Evolutionary conservation across 225 moss, liverwort and hornwort genomes (phyloP).

Genomic region (Pseudoscleropodium purum): DNA sequence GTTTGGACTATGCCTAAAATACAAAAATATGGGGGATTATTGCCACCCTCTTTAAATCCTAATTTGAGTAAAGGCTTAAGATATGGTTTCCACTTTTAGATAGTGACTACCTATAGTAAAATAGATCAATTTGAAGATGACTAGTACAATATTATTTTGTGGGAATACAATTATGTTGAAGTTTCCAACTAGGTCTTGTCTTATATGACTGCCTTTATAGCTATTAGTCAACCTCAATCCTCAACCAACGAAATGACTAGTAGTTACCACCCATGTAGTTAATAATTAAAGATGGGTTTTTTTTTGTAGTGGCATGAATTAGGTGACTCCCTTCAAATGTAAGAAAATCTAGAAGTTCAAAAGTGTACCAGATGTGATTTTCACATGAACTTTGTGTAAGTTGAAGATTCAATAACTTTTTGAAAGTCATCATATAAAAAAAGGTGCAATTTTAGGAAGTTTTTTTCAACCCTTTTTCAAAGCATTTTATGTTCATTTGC

Average conservation of each 20-base stretch:
- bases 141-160: not conserved
- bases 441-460: accelerated
- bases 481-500: not conserved
- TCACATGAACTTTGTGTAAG: not conserved
- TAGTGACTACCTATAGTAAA: accelerated
- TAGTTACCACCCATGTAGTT: accelerated
- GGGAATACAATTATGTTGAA: accelerated
- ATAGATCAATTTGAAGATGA: not conserved
- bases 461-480: not conserved
- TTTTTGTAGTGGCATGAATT: not conserved
- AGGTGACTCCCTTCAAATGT: not conserved
- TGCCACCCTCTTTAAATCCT: not conserved
- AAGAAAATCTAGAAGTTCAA: not conserved
- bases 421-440: not conserved
- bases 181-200: accelerated
- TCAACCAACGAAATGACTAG: not conserved
- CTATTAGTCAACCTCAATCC: not conserved
- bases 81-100: not conserved
- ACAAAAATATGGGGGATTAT: not conserved
- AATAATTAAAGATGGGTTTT: not conserved
- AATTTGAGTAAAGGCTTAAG: not conserved
- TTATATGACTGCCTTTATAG: accelerated
- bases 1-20: accelerated
- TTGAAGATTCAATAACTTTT: too few relatives aligned
- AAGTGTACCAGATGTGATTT: not conserved